Evolutionary conservation across 768 basidiomycete genomes (phyloP).

Genomic region (Russula dissimulans): DNA sequence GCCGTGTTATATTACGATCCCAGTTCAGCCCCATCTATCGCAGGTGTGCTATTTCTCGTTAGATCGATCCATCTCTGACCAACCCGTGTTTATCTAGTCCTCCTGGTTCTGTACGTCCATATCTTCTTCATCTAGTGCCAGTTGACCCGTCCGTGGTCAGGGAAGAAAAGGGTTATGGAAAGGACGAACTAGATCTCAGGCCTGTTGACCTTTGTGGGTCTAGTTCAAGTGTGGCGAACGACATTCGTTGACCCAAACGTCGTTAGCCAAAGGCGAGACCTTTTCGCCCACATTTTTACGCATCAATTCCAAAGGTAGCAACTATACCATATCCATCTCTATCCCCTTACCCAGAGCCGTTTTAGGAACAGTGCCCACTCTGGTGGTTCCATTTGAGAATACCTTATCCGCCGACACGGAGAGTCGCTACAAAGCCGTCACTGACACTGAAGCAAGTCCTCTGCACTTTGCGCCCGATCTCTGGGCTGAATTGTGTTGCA

Average conservation of each 20-base stretch:
- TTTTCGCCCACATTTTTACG: constrained; percentile 66
- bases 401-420: constrained; percentile 62
- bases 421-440: constrained; percentile 71
- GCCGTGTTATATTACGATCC: constrained; percentile 72
- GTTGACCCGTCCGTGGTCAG: constrained; percentile 21
- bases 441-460: constrained; percentile 56
- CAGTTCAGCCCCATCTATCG: constrained; percentile 53
- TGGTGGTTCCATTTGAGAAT: constrained; percentile 76
- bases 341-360: background rate
- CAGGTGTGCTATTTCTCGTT: constrained; percentile 32
- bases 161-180: constrained; percentile 75
- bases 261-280: constrained; percentile 67
- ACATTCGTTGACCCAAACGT: background rate
- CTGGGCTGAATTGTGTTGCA: constrained; percentile 10
- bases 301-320: constrained; percentile 64
- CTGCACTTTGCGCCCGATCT: background rate
- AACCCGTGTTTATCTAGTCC: background rate
- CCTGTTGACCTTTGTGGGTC: constrained; percentile 53
- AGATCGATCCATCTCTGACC: background rate
- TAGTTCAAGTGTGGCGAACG: background rate
- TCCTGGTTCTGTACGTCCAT: constrained; percentile 16
- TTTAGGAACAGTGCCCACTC: constrained; percentile 67
- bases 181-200: constrained; percentile 64
- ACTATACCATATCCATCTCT: background rate
- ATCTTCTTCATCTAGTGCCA: background rate